A percentile compares a stretch with the other conserved stretches of the same genome.
Evolutionary conservation across 148 eudicot species (phyloP).

Genomic region (Diospyros kaki): DNA sequence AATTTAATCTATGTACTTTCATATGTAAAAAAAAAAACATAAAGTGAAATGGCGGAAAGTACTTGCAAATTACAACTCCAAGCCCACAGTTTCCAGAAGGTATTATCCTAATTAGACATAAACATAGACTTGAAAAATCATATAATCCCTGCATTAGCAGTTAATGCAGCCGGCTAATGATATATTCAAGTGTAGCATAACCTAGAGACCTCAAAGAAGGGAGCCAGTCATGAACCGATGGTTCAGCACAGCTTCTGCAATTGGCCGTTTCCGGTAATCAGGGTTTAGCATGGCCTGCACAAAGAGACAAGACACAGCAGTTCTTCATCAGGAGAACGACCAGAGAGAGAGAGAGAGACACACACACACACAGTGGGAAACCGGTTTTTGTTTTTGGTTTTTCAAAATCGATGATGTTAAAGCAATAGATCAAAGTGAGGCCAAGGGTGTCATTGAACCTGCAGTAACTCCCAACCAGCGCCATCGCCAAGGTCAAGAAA

Average conservation of each 20-base stretch:
- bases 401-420: too few species aligned
- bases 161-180: too few species aligned
- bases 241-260: slow-evolving; percentile 77
- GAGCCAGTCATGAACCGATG: slow-evolving; percentile 77
- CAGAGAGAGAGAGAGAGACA: not conserved
- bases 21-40: too few species aligned
- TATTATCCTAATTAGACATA: too few species aligned
- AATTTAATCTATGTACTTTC: too few species aligned
- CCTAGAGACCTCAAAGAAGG: slow-evolving; percentile 26
- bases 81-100: too few species aligned
- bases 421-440: too few species aligned
- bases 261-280: slow-evolving; percentile 80
- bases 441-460: slow-evolving; percentile 41
- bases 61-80: too few species aligned
- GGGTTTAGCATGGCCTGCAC: slow-evolving; percentile 86
- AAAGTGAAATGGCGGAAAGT: too few species aligned
- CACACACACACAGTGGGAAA: not conserved
- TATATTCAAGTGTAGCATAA: not conserved
- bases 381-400: too few species aligned
- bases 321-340: not conserved
- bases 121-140: too few species aligned
- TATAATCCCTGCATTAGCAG: too few species aligned
- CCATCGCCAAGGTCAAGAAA: slow-evolving; percentile 87
- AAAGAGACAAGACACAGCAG: slow-evolving; percentile 1
- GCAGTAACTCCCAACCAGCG: slow-evolving; percentile 96